Base-by-base conservation (phyloP, 164 flowering plant genomes). In the Saururus chinensis region DNA sequence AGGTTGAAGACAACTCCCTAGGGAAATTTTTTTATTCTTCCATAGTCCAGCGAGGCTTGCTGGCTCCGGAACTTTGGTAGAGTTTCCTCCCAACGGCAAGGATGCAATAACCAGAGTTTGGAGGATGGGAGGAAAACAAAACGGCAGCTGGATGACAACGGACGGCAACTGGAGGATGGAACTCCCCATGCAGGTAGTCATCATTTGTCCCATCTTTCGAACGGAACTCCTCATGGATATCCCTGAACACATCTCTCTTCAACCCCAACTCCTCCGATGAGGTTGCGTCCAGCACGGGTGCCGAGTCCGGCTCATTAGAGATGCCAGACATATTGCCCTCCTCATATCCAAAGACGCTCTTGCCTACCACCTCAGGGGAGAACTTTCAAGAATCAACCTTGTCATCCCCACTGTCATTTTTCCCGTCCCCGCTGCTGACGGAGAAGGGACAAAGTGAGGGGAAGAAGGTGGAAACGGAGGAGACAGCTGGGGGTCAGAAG, bases 131-230 rank as follows among this genome's bases (percentile, higher is more conserved):
- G n/a, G n/a, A n/a, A n/a, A n/a, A n/a, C n/a, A n/a, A n/a, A n/a
- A n/a, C n/a, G n/a, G n/a, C n/a, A n/a, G n/a, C n/a, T n/a, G n/a
- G n/a, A n/a, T n/a, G n/a, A n/a, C n/a, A n/a, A n/a, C n/a, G n/a
- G n/a, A n/a, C n/a, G n/a, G n/a, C n/a, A n/a, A n/a, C n/a, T n/a
- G n/a, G n/a, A n/a, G n/a, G n/a, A n/a, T n/a, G n/a, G n/a, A n/a
- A n/a, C 12, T 64, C 62, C 56, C 62, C 59, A n/a, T n/a, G n/a
- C n/a, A n/a, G n/a, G 72, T 69, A 68, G 21, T 60, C 72, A 40
- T 62, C n/a, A n/a, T n/a, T n/a, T n/a, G n/a, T n/a, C n/a, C n/a
- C n/a, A n/a, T n/a, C n/a, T n/a, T n/a, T n/a, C 61, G 51, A 55
- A 51, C 57, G 53, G 30, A 59, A 62, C 51, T 60, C 65, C 49